Conservation (phyloP, 352 stramenopile species). For the Globisporangium parvum region DNA sequence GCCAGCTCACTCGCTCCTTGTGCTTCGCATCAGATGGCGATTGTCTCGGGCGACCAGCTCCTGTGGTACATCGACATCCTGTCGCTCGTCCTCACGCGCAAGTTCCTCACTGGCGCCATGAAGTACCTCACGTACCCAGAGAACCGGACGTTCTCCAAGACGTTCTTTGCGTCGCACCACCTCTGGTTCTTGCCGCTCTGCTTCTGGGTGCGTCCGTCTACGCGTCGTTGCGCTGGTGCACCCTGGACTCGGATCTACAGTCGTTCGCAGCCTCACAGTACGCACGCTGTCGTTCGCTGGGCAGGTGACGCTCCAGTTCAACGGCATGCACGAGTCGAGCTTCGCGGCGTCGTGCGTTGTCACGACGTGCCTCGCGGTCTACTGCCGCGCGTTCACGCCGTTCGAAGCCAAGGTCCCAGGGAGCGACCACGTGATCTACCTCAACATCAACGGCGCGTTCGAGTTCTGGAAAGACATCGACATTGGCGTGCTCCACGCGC, state of each 20-base stretch:
- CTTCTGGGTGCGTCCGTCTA: constrained; percentile 41
- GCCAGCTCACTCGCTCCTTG: not conserved
- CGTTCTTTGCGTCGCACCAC: constrained; percentile 78
- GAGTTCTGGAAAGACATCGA: constrained; percentile 83
- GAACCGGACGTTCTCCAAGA: constrained; percentile 77
- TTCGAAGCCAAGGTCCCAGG: constrained; percentile 59
- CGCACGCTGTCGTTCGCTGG: not conserved
- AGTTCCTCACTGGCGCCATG: constrained; percentile 86
- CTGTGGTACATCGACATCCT: constrained; percentile 89
- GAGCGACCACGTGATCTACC: constrained; percentile 66
- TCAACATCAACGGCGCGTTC: constrained; percentile 80
- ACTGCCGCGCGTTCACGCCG: constrained; percentile 50
- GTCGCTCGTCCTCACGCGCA: constrained; percentile 64
- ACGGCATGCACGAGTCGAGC: constrained; percentile 70
- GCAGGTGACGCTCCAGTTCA: constrained; percentile 57
- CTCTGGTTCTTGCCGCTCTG: constrained; percentile 82
- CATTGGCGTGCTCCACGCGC: constrained; percentile 59
- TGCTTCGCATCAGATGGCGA: constrained; percentile 61
- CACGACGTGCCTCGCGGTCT: constrained; percentile 56
- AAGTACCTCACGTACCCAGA: constrained; percentile 87
- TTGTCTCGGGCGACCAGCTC: constrained; percentile 91
- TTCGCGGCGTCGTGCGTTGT: constrained; percentile 50
- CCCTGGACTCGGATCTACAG: not conserved
- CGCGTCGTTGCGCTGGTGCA: not conserved
- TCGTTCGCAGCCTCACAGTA: not conserved